Base-by-base conservation (phyloP, 305 asterid species). In the Fraxinus latifolia region DNA sequence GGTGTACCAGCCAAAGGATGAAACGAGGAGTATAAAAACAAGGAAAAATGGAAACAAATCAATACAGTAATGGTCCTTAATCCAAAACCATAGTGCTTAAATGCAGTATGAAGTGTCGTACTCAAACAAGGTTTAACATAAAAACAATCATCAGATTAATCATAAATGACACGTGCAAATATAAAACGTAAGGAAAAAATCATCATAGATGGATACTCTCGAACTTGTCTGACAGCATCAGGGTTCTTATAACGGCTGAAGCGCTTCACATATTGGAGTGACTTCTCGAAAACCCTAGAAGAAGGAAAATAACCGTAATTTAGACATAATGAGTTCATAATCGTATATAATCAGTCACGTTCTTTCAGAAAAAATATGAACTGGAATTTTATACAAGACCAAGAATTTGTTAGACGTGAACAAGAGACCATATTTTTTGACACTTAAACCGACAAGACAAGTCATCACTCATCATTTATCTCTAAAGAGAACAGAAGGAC, bases 181-280 rank as follows among this genome's bases (percentile, higher is more conserved):
- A 29, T 4, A 29, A 67, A 67, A 29, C 7, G 31, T 4, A 4
- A 67, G 74, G 37, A 21, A 67, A 11, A 25, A 12, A 27, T 25
- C 37, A 67, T 33, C n/a, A n/a, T 47, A 31, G 67, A 86, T 92
- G 97, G 98, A 95, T 93, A 93, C 98, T 96, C 99, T 87, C 98
- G 90, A 84, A 93, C 99, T 96, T 96, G 99, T 87, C 98, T 90
- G 83, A 96, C 98, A 78, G 97, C 95, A 90, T 94, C 98, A 74
- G 97, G 97, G 86, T 93, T 94, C 88, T 93, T 93, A 88, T 94
- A 96, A 70, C 95, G 97, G 87, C 98, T 96, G 90, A 96, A 96
- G 81, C 98, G 98, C 93, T 96, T 92, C 87, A 96, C 98, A 68
- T 96, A 96, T 84, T 96, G 98, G 85, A 91, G 91, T 42, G 98